Base-by-base conservation (phyloP, 345 rosid species). In the Euphorbia peplus region DNA sequence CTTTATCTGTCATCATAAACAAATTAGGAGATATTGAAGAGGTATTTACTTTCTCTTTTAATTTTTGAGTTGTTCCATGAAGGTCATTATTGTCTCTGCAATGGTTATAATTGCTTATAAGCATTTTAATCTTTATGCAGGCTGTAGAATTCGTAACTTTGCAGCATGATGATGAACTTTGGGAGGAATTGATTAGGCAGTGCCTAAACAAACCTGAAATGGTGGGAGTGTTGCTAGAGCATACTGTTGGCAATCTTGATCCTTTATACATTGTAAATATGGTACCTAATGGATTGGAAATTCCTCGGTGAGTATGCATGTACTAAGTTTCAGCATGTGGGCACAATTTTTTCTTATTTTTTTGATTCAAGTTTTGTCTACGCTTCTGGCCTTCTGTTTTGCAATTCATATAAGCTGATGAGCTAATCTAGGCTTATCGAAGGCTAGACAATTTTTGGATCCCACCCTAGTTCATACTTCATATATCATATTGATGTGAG, bases 101-200 rank as follows among this genome's bases (percentile, higher is more conserved):
- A 37, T 29, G 53, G 29, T 66, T 68, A 56, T 56, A 44, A 63
- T 46, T 55, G 19, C 47, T 30, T 42, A 72, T 29, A 58, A 66
- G 28, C 21, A 11, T 64, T 48, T 25, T 70, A 66, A 70, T 75
- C 72, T 56, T 50, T 71, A 47, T 54, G 76, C 95, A 95, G 99
- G 99, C 98, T 70, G 99, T 95, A 68, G 99, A 95, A 80, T 95
- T 92, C 78, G 99, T 95, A 32, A 87, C 83, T 35, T 78, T 85
- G 92, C 99, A 95, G 82, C 98, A 95, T 66, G 97, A 95, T 72
- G 99, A 95, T 78, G 98, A 92, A 32, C 92, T 95, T 60, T 95
- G 99, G 99, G 98, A 95, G 86, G 99, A 95, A 78, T 78, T 95
- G 78, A 89, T 95, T 77, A 88, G 84, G 77, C 98, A 92, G 75